Conservation (phyloP, 1,139 yeast genomes). For the Suhomyces anneliseae region DNA sequence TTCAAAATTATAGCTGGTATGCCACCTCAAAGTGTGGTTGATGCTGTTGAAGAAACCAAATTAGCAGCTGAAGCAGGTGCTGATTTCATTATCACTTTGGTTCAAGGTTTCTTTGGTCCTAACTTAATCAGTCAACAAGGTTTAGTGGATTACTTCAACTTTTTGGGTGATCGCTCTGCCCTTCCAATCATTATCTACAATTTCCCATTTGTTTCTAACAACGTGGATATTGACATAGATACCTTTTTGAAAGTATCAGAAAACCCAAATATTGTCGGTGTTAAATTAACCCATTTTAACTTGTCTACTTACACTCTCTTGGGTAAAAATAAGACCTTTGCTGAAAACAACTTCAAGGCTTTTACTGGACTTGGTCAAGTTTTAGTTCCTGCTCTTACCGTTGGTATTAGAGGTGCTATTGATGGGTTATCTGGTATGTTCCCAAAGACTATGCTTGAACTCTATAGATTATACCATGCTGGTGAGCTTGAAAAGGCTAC, state of each 20-base stretch:
- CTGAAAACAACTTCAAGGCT: slow-evolving; percentile 36
- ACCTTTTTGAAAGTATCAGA: slow-evolving; percentile 31
- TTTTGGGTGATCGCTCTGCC: slow-evolving; percentile 30
- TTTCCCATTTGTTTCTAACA: slow-evolving; percentile 42
- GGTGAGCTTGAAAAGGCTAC: slow-evolving; percentile 41
- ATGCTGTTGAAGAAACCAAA: slow-evolving; percentile 30
- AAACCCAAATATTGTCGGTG: slow-evolving; percentile 39
- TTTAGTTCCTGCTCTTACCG: slow-evolving; percentile 42
- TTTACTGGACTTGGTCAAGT: slow-evolving; percentile 53
- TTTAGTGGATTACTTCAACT: slow-evolving; percentile 31
- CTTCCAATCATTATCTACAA: slow-evolving; percentile 38
- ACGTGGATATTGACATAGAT: slow-evolving; percentile 34
- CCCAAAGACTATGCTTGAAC: slow-evolving; percentile 39
- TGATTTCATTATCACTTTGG: slow-evolving; percentile 31
- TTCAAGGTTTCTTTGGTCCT: slow-evolving; percentile 38
- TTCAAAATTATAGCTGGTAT: slow-evolving; percentile 38
- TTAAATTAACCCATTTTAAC: slow-evolving; percentile 34
- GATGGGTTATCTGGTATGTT: slow-evolving; percentile 47
- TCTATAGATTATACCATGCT: slow-evolving; percentile 27
- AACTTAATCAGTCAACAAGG: slow-evolving; percentile 32
- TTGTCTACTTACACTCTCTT: slow-evolving; percentile 34
- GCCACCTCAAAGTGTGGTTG: slow-evolving; percentile 29
- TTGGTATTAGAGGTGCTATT: slow-evolving; percentile 47
- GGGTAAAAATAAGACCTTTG: slow-evolving; percentile 35
- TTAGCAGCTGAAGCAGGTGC: slow-evolving; percentile 35